Conservation (phyloP, 495 filamentous ascomycete genomes). For the Xylaria intraflava region DNA sequence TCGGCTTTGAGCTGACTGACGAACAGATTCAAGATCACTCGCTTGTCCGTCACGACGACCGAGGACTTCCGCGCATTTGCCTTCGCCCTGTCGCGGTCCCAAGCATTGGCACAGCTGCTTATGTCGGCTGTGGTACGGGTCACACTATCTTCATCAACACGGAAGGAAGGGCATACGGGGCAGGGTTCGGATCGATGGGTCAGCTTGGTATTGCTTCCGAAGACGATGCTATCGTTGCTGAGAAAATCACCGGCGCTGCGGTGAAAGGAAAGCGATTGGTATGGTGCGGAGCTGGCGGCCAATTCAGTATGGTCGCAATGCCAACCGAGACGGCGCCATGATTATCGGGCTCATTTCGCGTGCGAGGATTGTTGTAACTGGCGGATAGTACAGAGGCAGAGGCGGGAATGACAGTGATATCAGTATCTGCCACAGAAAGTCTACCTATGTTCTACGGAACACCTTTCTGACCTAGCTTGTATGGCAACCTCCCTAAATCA, state of each 20-base stretch:
- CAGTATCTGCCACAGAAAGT: too few species aligned
- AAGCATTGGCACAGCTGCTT: slow-evolving; percentile 24
- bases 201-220: slow-evolving; percentile 53
- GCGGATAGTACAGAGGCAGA: too few species aligned
- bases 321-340: too few species aligned
- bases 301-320: too few species aligned
- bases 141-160: slow-evolving; percentile 53
- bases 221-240: slow-evolving; percentile 53
- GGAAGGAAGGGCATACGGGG: slow-evolving; percentile 52
- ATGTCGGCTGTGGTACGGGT: slow-evolving; percentile 47
- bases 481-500: too few species aligned
- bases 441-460: too few species aligned
- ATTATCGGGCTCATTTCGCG: too few species aligned
- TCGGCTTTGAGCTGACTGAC: slow-evolving; percentile 46
- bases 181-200: slow-evolving; percentile 59
- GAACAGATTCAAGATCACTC: slow-evolving; percentile 36
- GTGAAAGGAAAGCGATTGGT: slow-evolving; percentile 48
- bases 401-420: too few species aligned
- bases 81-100: slow-evolving; percentile 44
- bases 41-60: slow-evolving; percentile 43
- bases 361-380: too few species aligned
- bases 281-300: slow-evolving; percentile 57
- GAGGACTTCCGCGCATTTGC: slow-evolving; percentile 48
- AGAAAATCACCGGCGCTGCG: slow-evolving; percentile 53
- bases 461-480: too few species aligned